Evolutionary conservation across 2,329 filamentous ascomycete species (phyloP), one percentile per base, ranked within the genome.

Genomic region (Trichophyton equinum): DNA sequence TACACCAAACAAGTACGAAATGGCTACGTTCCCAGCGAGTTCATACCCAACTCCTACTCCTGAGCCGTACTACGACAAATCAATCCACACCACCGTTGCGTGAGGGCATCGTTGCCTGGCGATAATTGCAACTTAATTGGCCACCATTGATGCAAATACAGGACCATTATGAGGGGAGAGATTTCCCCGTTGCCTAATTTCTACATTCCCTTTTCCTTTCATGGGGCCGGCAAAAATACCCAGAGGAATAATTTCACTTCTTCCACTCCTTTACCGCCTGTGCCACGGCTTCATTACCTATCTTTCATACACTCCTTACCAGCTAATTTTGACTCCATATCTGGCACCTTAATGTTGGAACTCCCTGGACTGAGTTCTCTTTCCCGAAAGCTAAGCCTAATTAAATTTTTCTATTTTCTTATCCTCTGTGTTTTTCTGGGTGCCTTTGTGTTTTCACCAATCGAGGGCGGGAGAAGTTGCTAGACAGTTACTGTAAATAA

Each of bases 31-130:
- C 22, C 9, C 56, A 7, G 20, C 20, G 18, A 47, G 15, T 15
- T 44, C 57, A 15, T 59, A 59, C 40, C 57, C 57, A 15, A 46
- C 57, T 18, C 57, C 57, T 33, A 46, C 57, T 11, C 57, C 57
- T 18, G 57, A 59, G 42, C 57, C 57, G 4, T 59, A n/a, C 36
- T 59, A 40, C 27, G 30, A 57, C 20, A 57, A 57, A 42, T 20
- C 55, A 57, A 38, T 42, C 55, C 30, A 38, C n/a, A 25, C 51
- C 4, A 42, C 11, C 30, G 18, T 33, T 8, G 33, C 38, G 22
- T 42, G 20, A 57, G 6, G 18, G 18, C 9, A n/a, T 30, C n/a
- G 7, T n/a, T 30, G 3, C 4, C 22, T 7, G 22, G 13, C 1
- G 3, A 53, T 25, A 33, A n/a, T 13, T 30, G 5, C 22, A n/a